phyloP scores from a whole-genome alignment of 495 filamentous ascomycete genomes.

The Xylaria scruposa region DNA sequence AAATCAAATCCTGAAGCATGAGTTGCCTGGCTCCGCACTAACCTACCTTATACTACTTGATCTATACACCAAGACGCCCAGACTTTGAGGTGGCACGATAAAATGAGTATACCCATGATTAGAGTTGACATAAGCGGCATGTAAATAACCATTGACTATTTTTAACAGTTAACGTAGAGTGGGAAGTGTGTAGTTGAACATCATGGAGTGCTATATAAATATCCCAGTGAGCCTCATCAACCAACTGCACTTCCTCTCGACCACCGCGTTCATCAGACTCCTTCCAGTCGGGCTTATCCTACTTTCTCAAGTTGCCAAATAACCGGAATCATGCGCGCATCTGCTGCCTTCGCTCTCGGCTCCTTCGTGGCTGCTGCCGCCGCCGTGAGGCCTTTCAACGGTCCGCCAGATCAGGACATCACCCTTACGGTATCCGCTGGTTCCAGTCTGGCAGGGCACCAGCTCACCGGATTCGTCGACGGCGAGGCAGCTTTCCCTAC shows the following conservation, averaged over 20 bases:
- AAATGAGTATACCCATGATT: background rate
- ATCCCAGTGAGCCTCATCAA: background rate
- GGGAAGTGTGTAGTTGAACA: background rate
- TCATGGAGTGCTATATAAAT: slow-evolving; percentile 6
- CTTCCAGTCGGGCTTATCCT: background rate
- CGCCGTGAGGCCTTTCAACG: background rate
- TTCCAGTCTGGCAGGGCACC: slow-evolving; percentile 16
- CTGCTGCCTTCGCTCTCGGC: background rate
- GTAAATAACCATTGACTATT: background rate
- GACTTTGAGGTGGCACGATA: background rate
- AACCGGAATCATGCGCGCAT: slow-evolving; percentile 3
- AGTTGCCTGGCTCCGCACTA: background rate
- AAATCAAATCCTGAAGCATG: background rate
- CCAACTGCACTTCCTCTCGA: background rate
- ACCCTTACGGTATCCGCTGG: background rate
- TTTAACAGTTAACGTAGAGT: background rate
- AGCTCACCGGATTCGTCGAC: slow-evolving; percentile 27
- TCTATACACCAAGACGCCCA: background rate
- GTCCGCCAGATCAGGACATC: background rate
- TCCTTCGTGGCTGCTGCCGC: background rate
- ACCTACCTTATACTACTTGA: background rate
- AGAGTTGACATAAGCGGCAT: background rate
- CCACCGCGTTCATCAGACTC: background rate
- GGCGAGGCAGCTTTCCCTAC: slow-evolving; percentile 3
- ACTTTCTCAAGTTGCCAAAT: background rate